These are phyloP conservation scores for Saksenaea vasiformis DNA, from an alignment of 371 early-diverging fungal species.

Conservation along the genomic window DNA sequence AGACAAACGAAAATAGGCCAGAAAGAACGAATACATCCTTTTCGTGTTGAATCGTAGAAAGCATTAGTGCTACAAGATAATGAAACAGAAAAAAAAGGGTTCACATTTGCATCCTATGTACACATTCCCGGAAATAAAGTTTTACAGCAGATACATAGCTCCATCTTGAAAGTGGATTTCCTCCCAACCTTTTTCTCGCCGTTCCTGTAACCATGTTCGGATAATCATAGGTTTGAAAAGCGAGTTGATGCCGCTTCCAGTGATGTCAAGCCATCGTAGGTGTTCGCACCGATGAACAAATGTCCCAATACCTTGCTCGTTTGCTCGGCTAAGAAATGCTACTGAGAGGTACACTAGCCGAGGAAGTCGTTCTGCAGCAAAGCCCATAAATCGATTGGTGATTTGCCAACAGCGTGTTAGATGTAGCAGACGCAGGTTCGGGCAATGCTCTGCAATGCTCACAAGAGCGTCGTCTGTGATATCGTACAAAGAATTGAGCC, in stretches of 20 bases:
- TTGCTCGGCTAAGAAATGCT: slow-evolving; percentile 28
- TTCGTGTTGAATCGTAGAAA: slow-evolving; percentile 57
- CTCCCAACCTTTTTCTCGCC: slow-evolving; percentile 17
- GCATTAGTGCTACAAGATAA: background rate
- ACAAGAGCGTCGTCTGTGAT: slow-evolving; percentile 24
- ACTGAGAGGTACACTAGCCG: slow-evolving; percentile 30
- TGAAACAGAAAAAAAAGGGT: background rate
- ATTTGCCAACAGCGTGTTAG: slow-evolving; percentile 46
- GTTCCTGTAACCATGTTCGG: slow-evolving; percentile 20
- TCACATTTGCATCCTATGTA: background rate
- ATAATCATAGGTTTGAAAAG: slow-evolving; percentile 32
- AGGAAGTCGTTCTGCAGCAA: slow-evolving; percentile 10
- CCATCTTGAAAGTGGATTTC: slow-evolving; percentile 28
- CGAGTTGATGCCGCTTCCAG: slow-evolving; percentile 37
- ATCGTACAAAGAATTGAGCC: slow-evolving; percentile 36
- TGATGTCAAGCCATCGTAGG: slow-evolving; percentile 38
- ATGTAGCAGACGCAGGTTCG: slow-evolving; percentile 31
- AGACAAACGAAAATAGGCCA: slow-evolving; percentile 49
- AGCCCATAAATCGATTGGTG: slow-evolving; percentile 18
- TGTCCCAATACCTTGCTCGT: slow-evolving; percentile 29
- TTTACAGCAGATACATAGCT: slow-evolving; percentile 28
- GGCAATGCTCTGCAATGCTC: slow-evolving; percentile 28
- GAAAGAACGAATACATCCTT: slow-evolving; percentile 62
- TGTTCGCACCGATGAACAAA: slow-evolving; percentile 16
- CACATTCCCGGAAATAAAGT: background rate